Evolutionary conservation across 75 land plant species (phyloP).

Genomic region (Azolla pinnata): DNA sequence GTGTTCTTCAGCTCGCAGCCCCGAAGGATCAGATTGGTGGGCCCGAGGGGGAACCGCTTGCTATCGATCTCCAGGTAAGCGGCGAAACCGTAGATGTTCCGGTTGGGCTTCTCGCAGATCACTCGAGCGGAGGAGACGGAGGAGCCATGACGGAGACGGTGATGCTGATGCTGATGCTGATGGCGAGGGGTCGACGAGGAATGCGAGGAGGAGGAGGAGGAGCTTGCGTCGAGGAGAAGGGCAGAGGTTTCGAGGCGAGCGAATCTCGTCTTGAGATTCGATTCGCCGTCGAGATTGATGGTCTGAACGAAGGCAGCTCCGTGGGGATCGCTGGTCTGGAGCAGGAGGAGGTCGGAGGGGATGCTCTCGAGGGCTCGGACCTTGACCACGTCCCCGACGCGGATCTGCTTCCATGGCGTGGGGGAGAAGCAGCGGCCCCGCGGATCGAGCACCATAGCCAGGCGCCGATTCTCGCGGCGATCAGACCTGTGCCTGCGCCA

Average conservation of each 20-base stretch:
- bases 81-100: slow-evolving; percentile 78
- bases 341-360: slow-evolving; percentile 72
- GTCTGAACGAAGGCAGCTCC: slow-evolving; percentile 86
- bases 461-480: slow-evolving; percentile 57
- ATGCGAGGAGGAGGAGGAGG: too few species aligned
- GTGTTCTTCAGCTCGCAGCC: slow-evolving; percentile 89
- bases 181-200: slow-evolving; percentile 44
- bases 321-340: slow-evolving; percentile 67
- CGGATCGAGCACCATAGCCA: slow-evolving; percentile 42
- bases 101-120: slow-evolving; percentile 74
- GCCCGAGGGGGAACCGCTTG: slow-evolving; percentile 51
- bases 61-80: slow-evolving; percentile 61
- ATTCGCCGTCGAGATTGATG: slow-evolving; percentile 82
- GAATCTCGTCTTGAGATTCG: slow-evolving; percentile 83
- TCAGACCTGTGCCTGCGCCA: slow-evolving; percentile 80
- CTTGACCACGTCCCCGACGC: slow-evolving; percentile 65
- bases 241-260: slow-evolving; percentile 20
- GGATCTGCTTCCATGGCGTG: slow-evolving; percentile 69
- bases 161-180: slow-evolving; percentile 31
- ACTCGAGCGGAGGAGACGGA: slow-evolving; percentile 35
- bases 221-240: too few species aligned
- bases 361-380: slow-evolving; percentile 50
- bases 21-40: slow-evolving; percentile 62
- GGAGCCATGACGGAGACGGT: too few species aligned
- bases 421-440: slow-evolving; percentile 28